Conservation (phyloP, 768 basidiomycete genomes). For the Cyclocybe cylindracea region DNA sequence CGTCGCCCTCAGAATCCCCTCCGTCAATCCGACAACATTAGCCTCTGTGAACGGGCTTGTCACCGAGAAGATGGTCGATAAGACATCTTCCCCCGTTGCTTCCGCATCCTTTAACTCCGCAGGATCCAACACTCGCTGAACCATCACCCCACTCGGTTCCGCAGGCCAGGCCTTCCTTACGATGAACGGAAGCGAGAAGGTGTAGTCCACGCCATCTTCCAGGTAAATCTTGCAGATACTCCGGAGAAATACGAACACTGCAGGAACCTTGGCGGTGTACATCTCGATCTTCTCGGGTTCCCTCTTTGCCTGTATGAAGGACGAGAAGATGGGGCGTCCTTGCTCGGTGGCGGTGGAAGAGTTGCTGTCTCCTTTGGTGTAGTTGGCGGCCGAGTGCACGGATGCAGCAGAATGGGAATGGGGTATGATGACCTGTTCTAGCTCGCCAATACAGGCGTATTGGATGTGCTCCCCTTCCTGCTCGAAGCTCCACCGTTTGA, state of each 20-base stretch:
- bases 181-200: conserved; percentile 79
- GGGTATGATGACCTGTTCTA: conserved; percentile 49
- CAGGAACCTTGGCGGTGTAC: conserved; percentile 43
- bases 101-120: conserved; percentile 68
- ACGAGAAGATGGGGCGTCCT: conserved; percentile 51
- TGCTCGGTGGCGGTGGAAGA: conserved; percentile 15
- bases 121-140: conserved; percentile 72
- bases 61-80: conserved; percentile 83
- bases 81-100: conserved; percentile 60
- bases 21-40: conserved; percentile 66
- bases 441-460: conserved; percentile 76
- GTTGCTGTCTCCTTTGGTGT: conserved; percentile 29
- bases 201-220: conserved; percentile 71
- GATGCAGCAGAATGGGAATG: conserved; percentile 26
- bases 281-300: conserved; percentile 33
- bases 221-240: conserved; percentile 73
- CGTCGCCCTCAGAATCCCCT: conserved; percentile 55
- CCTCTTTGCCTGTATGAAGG: conserved; percentile 47
- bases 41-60: conserved; percentile 78
- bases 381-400: conserved; percentile 29
- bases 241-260: conserved; percentile 77
- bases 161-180: conserved; percentile 80
- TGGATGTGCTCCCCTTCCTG: conserved; percentile 74
- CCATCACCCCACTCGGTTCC: conserved; percentile 75
- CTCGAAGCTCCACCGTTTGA: conserved; percentile 74